These are phyloP conservation scores for Collariella sp. DNA, from an alignment of 495 filamentous ascomycete genomes.

Conservation along the genomic window DNA sequence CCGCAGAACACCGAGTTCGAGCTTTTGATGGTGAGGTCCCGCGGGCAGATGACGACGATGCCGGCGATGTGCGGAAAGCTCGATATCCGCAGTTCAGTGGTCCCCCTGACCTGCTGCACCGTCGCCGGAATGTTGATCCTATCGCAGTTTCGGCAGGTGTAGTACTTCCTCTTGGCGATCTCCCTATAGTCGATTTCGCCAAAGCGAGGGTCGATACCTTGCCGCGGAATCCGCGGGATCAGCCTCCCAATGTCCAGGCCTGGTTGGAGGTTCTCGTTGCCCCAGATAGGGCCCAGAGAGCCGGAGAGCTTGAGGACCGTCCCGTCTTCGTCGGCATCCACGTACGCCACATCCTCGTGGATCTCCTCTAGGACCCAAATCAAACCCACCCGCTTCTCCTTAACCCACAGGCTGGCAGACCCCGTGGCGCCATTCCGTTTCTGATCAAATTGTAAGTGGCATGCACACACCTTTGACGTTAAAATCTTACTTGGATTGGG, in stretches of 20 bases:
- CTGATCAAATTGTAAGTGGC: constrained; percentile 31
- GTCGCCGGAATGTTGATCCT: constrained; percentile 71
- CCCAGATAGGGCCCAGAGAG: constrained; percentile 69
- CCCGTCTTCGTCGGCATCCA: constrained; percentile 66
- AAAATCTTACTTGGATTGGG: constrained; percentile 51
- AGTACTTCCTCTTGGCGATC: constrained; percentile 62
- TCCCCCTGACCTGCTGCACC: constrained; percentile 56
- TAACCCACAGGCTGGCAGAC: constrained; percentile 93
- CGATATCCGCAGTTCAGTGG: constrained; percentile 65
- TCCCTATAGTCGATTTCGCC: constrained; percentile 64
- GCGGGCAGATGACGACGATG: constrained; percentile 79
- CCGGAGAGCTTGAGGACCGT: constrained; percentile 59
- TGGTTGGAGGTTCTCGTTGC: constrained; percentile 51
- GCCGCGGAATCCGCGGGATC: constrained; percentile 72
- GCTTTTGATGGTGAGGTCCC: constrained; percentile 71
- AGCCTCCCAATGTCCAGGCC: constrained; percentile 67
- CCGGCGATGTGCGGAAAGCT: constrained; percentile 96
- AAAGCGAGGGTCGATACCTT: constrained; percentile 51
- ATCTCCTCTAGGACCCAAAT: constrained; percentile 99
- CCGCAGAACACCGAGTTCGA: constrained; percentile 91
- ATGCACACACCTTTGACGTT: background rate
- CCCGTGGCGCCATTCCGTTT: constrained; percentile 89
- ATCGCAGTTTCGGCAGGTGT: constrained; percentile 67
- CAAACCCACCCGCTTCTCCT: constrained; percentile 85
- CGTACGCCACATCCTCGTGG: constrained; percentile 75